A percentile compares a stretch with the other conserved stretches of the same genome.
phyloP scores from a whole-genome alignment of 2,329 filamentous ascomycete genomes.

The Eutypella sp. region DNA sequence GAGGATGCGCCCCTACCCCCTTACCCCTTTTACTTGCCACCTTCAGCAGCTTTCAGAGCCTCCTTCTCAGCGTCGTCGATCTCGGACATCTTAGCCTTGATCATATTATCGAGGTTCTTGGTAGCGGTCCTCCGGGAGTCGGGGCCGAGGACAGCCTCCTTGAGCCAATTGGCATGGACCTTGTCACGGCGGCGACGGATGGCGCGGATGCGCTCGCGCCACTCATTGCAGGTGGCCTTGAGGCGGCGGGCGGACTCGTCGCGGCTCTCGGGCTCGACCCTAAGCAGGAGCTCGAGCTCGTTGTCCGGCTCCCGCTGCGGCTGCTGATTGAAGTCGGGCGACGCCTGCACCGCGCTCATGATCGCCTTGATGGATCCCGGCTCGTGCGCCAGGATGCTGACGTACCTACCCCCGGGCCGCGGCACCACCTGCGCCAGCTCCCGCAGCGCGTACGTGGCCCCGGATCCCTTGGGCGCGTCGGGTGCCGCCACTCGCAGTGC shows the following conservation, averaged over 20 bases:
- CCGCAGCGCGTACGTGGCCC: constrained; percentile 41
- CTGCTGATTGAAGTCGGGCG: constrained; percentile 55
- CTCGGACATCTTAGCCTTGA: constrained; percentile 43
- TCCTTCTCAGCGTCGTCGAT: constrained; percentile 48
- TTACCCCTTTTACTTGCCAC: constrained; percentile 22
- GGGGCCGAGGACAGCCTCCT: constrained; percentile 36
- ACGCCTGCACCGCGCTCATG: constrained; percentile 49
- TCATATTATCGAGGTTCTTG: constrained; percentile 39
- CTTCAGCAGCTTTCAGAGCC: constrained; percentile 32
- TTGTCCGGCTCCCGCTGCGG: constrained; percentile 54
- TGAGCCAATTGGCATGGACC: constrained; percentile 44
- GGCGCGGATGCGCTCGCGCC: constrained; percentile 45
- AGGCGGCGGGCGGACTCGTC: constrained; percentile 41
- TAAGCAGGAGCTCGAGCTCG: constrained; percentile 52
- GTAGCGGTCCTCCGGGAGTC: constrained; percentile 39
- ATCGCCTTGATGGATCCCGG: constrained; percentile 46
- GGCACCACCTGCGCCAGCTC: constrained; percentile 53
- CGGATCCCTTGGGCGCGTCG: constrained; percentile 24
- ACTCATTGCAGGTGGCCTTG: constrained; percentile 43
- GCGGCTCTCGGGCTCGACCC: constrained; percentile 46
- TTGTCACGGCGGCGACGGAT: constrained; percentile 44
- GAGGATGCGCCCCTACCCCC: not conserved
- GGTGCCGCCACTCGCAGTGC: constrained; percentile 34
- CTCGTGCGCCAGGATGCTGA: constrained; percentile 35
- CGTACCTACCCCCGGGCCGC: constrained; percentile 34